A percentile compares a stretch with the other conserved stretches of the same genome.
Evolutionary conservation across 495 filamentous ascomycete genomes (phyloP).

Genomic region (Apodospora peruviana): DNA sequence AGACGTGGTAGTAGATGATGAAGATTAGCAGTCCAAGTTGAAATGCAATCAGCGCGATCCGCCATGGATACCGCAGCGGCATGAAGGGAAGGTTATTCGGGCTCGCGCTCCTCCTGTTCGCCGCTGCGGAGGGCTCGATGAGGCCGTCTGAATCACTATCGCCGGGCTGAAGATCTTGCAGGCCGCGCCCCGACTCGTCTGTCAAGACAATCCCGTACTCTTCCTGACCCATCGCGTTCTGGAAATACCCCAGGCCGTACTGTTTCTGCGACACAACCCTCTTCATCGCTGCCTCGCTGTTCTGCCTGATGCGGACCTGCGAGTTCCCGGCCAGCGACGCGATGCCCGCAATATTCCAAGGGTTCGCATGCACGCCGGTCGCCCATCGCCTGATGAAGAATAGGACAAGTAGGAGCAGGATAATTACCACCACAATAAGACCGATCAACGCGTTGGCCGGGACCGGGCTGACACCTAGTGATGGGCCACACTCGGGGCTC

Average conservation of each 20-base stretch:
- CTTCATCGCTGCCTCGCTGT: constrained; percentile 13
- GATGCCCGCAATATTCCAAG: constrained; percentile 30
- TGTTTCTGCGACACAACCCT: constrained; percentile 12
- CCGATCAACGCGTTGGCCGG: constrained; percentile 22
- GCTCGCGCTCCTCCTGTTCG: background rate
- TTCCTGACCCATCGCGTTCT: constrained; percentile 11
- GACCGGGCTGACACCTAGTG: constrained; percentile 21
- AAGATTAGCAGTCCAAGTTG: constrained; percentile 23
- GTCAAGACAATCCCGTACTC: constrained; percentile 28
- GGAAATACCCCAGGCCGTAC: constrained; percentile 23
- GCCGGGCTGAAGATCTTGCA: constrained; percentile 3
- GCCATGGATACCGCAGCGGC: constrained; percentile 22
- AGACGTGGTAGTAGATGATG: constrained; percentile 27
- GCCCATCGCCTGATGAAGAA: constrained; percentile 16
- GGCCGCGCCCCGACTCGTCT: constrained; percentile 22
- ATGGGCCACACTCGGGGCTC: constrained; percentile 20
- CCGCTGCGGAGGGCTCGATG: background rate
- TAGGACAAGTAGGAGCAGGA: constrained; percentile 17
- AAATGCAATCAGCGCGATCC: constrained; percentile 19
- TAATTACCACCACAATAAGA: constrained; percentile 19
- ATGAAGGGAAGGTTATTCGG: constrained; percentile 20
- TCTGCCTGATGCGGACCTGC: constrained; percentile 15
- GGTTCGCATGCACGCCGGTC: constrained; percentile 26
- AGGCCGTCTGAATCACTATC: constrained; percentile 4
- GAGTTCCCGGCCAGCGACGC: constrained; percentile 19